Percentiles rank a stretch among this genome's conserved stretches.
Evolutionary conservation across 257 asterid genomes (phyloP).

Genomic region (Solanum pennellii): DNA sequence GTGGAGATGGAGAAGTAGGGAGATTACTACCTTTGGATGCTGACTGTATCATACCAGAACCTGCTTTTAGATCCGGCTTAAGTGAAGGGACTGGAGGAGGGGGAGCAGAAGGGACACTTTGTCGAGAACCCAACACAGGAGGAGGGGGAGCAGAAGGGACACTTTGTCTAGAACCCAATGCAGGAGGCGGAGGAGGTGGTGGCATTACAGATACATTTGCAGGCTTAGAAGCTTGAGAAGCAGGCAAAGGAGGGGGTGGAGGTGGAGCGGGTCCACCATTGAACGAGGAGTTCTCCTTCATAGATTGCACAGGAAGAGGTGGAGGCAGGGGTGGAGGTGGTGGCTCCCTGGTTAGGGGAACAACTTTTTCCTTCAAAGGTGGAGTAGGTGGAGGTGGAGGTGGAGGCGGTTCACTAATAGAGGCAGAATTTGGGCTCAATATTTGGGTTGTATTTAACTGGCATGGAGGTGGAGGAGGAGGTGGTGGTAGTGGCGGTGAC

Average conservation of each 20-base stretch:
- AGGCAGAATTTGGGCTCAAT: slow-evolving; percentile 8
- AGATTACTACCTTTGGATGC: slow-evolving; percentile 9
- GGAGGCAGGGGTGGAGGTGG: slow-evolving; percentile 8
- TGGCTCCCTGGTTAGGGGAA: not conserved
- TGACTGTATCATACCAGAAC: slow-evolving; percentile 10
- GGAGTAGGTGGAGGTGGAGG: slow-evolving; percentile 5
- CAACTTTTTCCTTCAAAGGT: not conserved
- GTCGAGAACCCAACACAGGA: slow-evolving; percentile 14
- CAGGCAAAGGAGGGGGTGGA: slow-evolving; percentile 26
- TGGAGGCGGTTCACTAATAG: slow-evolving; percentile 22
- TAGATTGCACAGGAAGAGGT: slow-evolving; percentile 8
- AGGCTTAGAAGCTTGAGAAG: slow-evolving; percentile 12
- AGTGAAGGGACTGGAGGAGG: slow-evolving; percentile 41
- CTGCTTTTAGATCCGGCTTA: slow-evolving; percentile 10
- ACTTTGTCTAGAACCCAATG: not conserved
- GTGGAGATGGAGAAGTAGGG: slow-evolving; percentile 58
- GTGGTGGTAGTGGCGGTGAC: slow-evolving; percentile 28
- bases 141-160: slow-evolving; percentile 71
- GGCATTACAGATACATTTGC: slow-evolving; percentile 19
- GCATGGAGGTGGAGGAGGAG: slow-evolving; percentile 23
- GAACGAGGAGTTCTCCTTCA: slow-evolving; percentile 3
- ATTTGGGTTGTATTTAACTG: slow-evolving; percentile 9
- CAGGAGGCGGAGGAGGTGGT: slow-evolving; percentile 43
- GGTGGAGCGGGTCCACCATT: slow-evolving; percentile 18
- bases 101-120: slow-evolving; percentile 49